Evolutionary conservation across 345 rosid species (phyloP), one percentile per base, ranked within the genome.

Genomic region (Dipteronia sinensis): DNA sequence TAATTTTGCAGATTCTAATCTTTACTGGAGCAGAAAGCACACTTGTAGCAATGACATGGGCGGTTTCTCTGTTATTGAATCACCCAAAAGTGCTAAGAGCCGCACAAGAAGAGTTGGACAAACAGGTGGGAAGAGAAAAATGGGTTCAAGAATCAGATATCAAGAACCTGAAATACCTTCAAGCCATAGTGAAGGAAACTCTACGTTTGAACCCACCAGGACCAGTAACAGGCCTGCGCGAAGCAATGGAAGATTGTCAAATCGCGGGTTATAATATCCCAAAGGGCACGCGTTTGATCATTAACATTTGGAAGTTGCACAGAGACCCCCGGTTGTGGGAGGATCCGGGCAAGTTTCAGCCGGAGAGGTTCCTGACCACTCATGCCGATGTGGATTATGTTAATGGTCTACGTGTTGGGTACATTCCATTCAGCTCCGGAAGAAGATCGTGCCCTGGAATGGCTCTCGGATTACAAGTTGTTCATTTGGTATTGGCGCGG

Each of bases 111-210:
- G 97, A 93, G 79, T 79, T 93, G 6, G 89, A 88, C 78, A 69
- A 0, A 13, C 55, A 20, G 0, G 89, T 90, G 0, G 98, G 94
- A 3, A 82, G 68, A 77, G 74, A 42, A 0, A 84, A 77, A 42
- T 88, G 90, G 89, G 88, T 85, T 0, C 75, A 90, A 42, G 95
- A 93, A 75, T 85, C 91, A 1, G 92, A 93, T 67, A 75, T 89
- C 12, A 49, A 9, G 38, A 85, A 82, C 19, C 86, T 93, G 6
- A 77, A 72, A 10, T 88, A 85, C 78, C 67, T 91, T 72, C 88
- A 82, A 77, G 91, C 93, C 76, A 79, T 89, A 19, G 76, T 90
- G 59, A 92, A 92, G 61, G 97, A 92, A 81, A 83, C 91, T 40
- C 75, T 84, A 1, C 84, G 94, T 1, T 78, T 90, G 10, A 77